phyloP scores from a whole-genome alignment of 148 eudicot genomes.

The Persicaria tinctoria region DNA sequence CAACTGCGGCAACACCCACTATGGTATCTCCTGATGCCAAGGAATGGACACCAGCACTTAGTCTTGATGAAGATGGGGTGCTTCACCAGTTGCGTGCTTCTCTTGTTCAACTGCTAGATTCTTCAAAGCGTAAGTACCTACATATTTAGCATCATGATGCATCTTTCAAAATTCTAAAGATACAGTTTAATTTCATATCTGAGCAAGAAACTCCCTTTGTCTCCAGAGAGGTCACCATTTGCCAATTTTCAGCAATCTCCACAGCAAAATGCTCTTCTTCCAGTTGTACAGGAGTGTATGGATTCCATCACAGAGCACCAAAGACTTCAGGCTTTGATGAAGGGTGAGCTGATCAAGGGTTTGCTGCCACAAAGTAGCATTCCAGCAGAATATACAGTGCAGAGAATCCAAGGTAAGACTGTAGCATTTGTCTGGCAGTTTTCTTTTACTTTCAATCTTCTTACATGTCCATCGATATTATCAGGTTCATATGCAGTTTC shows the following conservation, averaged over 20 bases:
- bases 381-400: conserved; percentile 79
- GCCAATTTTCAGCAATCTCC: conserved; percentile 56
- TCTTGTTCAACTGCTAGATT: conserved; percentile 70
- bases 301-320: conserved; percentile 91
- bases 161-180: background rate
- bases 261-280: conserved; percentile 43
- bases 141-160: background rate
- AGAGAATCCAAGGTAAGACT: conserved; percentile 60
- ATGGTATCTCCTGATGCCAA: conserved; percentile 47
- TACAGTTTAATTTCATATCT: background rate
- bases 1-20: conserved; percentile 37
- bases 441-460: background rate
- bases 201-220: conserved; percentile 4
- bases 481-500: background rate
- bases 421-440: background rate
- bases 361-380: conserved; percentile 84
- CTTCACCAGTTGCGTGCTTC: conserved; percentile 78
- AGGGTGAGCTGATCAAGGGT: conserved; percentile 92
- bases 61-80: conserved; percentile 71
- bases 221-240: conserved; percentile 40
- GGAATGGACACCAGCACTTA: conserved; percentile 75
- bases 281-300: conserved; percentile 66
- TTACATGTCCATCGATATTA: background rate
- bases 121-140: conserved; percentile 41
- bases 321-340: conserved; percentile 72